Conservation (phyloP, 2,329 filamentous ascomycete species). For the Microdochium paspali region DNA sequence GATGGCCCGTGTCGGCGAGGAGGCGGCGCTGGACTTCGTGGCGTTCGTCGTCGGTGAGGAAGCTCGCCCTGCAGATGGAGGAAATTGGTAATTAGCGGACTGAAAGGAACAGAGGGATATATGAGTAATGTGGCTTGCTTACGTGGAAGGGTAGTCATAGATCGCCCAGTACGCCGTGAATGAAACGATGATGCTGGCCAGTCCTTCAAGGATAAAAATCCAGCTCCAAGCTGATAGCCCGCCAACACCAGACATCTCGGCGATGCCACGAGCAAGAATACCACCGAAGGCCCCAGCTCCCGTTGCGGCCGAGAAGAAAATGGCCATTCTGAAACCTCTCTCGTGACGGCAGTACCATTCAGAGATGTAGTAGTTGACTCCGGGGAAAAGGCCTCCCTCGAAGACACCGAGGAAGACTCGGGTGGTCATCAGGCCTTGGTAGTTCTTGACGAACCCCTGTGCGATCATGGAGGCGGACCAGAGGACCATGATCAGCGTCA, state of each 20-base stretch:
- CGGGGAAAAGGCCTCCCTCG: slow-evolving; percentile 52
- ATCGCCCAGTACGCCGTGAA: slow-evolving; percentile 39
- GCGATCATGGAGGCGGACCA: slow-evolving; percentile 13
- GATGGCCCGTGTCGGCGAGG: slow-evolving; percentile 28
- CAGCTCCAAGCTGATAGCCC: slow-evolving; percentile 58
- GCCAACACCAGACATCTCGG: slow-evolving; percentile 42
- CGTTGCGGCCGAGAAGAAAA: slow-evolving; percentile 48
- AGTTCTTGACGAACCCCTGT: slow-evolving; percentile 15
- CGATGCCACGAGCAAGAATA: slow-evolving; percentile 48
- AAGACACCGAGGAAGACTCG: slow-evolving; percentile 37
- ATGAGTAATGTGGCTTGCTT: slow-evolving; percentile 1
- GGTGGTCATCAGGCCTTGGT: slow-evolving; percentile 24
- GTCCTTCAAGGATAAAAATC: slow-evolving; percentile 68
- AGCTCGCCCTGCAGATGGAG: slow-evolving; percentile 32
- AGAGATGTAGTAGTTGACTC: slow-evolving; percentile 49
- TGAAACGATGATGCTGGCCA: slow-evolving; percentile 39
- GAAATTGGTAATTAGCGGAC: slow-evolving; percentile 1
- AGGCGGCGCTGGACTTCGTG: slow-evolving; percentile 31
- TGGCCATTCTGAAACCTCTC: slow-evolving; percentile 49
- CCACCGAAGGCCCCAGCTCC: slow-evolving; percentile 55
- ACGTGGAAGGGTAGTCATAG: slow-evolving; percentile 46
- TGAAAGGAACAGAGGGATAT: not conserved
- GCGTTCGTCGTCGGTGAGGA: slow-evolving; percentile 34
- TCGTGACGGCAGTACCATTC: slow-evolving; percentile 53
- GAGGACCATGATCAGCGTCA: slow-evolving; percentile 54